Conservation (phyloP, 1,139 yeast species). For the Candida sp. region DNA sequence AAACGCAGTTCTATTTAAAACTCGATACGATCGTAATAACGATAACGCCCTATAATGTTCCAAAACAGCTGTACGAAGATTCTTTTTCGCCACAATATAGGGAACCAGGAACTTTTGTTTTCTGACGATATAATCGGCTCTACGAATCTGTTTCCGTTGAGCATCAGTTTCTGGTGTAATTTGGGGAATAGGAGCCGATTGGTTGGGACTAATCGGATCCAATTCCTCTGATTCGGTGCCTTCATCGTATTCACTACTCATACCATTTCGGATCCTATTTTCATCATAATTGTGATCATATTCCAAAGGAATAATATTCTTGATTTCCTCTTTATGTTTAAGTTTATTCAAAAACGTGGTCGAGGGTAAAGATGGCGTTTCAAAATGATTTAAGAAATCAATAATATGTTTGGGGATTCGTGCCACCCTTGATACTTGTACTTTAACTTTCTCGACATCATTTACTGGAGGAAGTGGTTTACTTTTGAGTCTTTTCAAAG, state of each 20-base stretch:
- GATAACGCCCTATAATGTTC: slow-evolving; percentile 83
- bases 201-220: background rate
- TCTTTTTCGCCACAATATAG: slow-evolving; percentile 67
- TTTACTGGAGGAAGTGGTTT: background rate
- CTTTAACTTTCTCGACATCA: slow-evolving; percentile 1
- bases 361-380: slow-evolving; percentile 58
- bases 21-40: slow-evolving; percentile 70
- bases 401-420: background rate
- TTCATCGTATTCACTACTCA: slow-evolving; percentile 10
- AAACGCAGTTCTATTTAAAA: slow-evolving; percentile 82
- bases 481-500: slow-evolving; percentile 7
- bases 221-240: slow-evolving; percentile 7
- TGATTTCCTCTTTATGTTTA: slow-evolving; percentile 5
- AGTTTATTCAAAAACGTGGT: slow-evolving; percentile 37
- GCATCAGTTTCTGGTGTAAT: slow-evolving; percentile 12
- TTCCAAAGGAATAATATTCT: slow-evolving; percentile 15
- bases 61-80: slow-evolving; percentile 70
- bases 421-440: background rate
- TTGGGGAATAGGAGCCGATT: slow-evolving; percentile 1
- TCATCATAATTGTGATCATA: slow-evolving; percentile 35
- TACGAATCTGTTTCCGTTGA: slow-evolving; percentile 16
- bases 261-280: slow-evolving; percentile 40
- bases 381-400: slow-evolving; percentile 34
- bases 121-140: slow-evolving; percentile 31
- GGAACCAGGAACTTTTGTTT: slow-evolving; percentile 45